Evolutionary conservation across 176 grass and related monocot species (phyloP), one percentile per base, ranked within the genome.

Genomic region (Hsuehochloa calcarea): DNA sequence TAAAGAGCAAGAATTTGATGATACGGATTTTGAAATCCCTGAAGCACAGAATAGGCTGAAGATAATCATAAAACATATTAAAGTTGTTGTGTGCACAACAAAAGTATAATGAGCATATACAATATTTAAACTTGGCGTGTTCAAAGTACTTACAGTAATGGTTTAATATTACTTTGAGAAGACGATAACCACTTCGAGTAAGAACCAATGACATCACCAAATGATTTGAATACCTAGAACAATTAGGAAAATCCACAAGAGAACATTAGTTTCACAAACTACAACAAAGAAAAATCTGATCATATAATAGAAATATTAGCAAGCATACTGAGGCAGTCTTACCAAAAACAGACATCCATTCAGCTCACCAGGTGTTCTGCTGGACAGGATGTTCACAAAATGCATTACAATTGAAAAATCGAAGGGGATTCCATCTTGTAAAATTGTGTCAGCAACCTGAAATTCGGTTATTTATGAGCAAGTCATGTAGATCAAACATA

Each of bases 101-200:
- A n/a, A 74, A 51, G 51, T 22, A 66, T 63, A 34, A 25, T 47
- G 29, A 83, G 82, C 74, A 81, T 65, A 78, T 14, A 43, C 3
- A 82, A 71, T 79, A 13, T 70, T 75, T 81, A 44, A 68, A 79
- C 39, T 80, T 71, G 34, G 64, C 64, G 61, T 16, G 88, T 79
- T 81, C 31, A 62, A 60, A 72, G 80, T 47, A 78, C 96, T 93
- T 89, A 95, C 96, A 98, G 89, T 85, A 98, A 81, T 70, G 88
- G 89, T 82, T 88, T 92, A 74, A 95, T 89, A 79, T 98, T 98
- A 74, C 68, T 70, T 70, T 78, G 44, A 37, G 81, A 85, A 87
- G 88, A 93, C 5, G 86, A 90, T 72, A 98, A 75, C 96, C 91
- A 95, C 90, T 95, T 98, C 47, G 96, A 95, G 84, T 95, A 98